Percentiles rank a stretch among this genome's conserved stretches.
These are phyloP conservation scores for Trichoderma semiorbis DNA, from an alignment of 2,329 filamentous ascomycete genomes.

Conservation along the genomic window DNA sequence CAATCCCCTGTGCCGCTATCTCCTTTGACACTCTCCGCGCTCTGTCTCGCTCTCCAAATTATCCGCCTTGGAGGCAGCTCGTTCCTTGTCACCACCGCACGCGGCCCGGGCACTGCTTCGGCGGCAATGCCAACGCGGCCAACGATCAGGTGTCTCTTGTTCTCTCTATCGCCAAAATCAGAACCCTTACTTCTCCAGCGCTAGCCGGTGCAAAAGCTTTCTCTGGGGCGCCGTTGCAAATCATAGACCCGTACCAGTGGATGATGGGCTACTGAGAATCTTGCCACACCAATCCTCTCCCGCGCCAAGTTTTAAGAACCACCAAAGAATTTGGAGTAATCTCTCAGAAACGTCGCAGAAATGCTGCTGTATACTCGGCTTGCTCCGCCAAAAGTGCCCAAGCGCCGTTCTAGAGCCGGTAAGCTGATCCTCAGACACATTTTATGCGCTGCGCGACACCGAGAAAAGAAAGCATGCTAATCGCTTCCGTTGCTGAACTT, in stretches of 20 bases:
- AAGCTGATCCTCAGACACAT: constrained; percentile 29
- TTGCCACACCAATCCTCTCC: background rate
- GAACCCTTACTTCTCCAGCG: background rate
- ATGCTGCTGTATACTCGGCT: constrained; percentile 60
- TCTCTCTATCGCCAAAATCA: constrained; percentile 21
- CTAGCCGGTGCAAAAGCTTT: background rate
- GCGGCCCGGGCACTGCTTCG: background rate
- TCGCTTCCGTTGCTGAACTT: background rate
- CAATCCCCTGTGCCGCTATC: background rate
- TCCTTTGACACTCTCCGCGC: background rate
- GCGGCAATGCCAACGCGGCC: background rate
- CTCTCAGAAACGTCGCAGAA: constrained; percentile 7
- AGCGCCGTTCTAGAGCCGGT: constrained; percentile 59
- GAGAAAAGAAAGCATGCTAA: background rate
- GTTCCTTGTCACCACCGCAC: background rate
- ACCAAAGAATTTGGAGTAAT: background rate
- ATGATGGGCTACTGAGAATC: constrained; percentile 1
- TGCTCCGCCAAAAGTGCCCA: constrained; percentile 56
- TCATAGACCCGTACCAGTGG: background rate
- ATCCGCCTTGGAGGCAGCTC: background rate
- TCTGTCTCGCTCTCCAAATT: background rate
- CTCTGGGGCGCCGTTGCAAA: background rate
- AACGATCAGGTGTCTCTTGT: background rate
- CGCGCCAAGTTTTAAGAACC: background rate
- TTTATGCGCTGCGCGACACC: background rate